Conservation (phyloP, 106 monocot species). For the Triglochin maritima region DNA sequence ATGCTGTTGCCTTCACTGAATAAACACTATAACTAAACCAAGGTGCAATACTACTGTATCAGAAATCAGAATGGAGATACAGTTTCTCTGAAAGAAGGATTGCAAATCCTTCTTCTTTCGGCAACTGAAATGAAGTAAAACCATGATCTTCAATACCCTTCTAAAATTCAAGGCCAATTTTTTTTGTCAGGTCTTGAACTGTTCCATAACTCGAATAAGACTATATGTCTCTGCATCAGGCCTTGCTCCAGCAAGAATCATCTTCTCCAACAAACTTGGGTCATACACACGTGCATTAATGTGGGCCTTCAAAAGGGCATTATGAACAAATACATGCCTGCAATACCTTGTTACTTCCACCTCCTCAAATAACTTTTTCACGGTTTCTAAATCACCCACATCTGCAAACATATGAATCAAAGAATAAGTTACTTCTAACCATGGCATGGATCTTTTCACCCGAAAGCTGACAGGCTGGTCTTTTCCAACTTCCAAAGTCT, state of each 20-base stretch:
- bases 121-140: too few species aligned
- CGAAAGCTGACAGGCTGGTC: constrained; percentile 37
- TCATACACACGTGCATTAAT: constrained; percentile 77
- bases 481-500: constrained; percentile 47
- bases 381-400: constrained; percentile 52
- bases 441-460: constrained; percentile 71
- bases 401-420: constrained; percentile 53
- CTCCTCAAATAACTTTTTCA: constrained; percentile 49
- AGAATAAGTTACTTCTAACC: constrained; percentile 73
- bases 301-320: constrained; percentile 62
- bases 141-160: not conserved
- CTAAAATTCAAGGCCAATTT: not conserved
- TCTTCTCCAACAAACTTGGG: constrained; percentile 49
- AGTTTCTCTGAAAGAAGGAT: too few species aligned
- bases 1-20: too few species aligned
- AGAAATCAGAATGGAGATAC: too few species aligned
- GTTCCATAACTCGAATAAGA: constrained; percentile 60
- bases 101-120: too few species aligned
- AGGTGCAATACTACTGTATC: too few species aligned
- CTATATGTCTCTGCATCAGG: constrained; percentile 95
- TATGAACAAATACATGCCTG: constrained; percentile 70
- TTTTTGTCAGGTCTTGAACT: constrained; percentile 38
- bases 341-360: constrained; percentile 70
- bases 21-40: too few species aligned
- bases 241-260: constrained; percentile 80